A percentile compares a stretch with the other conserved stretches of the same genome.
These are phyloP conservation scores for Grosmannia penicillata DNA, from an alignment of 2,329 filamentous ascomycete genomes.

Conservation along the genomic window DNA sequence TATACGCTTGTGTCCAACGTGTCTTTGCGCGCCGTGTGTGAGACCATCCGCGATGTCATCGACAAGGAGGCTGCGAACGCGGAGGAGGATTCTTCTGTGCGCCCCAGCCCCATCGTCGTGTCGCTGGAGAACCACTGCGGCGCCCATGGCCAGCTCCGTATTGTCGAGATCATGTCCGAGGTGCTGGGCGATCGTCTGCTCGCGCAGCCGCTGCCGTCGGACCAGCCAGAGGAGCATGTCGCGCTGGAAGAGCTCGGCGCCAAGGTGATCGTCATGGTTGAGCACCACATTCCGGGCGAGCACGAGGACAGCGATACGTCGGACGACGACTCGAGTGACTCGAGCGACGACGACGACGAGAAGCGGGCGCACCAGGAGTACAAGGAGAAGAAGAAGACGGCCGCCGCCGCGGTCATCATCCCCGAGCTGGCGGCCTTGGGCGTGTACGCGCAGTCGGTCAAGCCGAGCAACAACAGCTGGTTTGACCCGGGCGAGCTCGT, in stretches of 20 bases:
- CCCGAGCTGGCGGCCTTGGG: slow-evolving; percentile 51
- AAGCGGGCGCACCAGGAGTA: slow-evolving; percentile 36
- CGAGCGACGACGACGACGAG: background rate
- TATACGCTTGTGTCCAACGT: slow-evolving; percentile 21
- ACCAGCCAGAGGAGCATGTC: slow-evolving; percentile 39
- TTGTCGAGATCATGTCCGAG: slow-evolving; percentile 46
- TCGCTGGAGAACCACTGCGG: slow-evolving; percentile 28
- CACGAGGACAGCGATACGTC: slow-evolving; percentile 34
- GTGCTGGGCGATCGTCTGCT: slow-evolving; percentile 42
- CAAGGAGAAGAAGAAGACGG: slow-evolving; percentile 34
- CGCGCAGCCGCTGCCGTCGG: slow-evolving; percentile 39
- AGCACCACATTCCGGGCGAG: slow-evolving; percentile 38
- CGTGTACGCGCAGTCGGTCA: slow-evolving; percentile 56
- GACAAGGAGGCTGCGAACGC: slow-evolving; percentile 36
- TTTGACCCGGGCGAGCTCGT: slow-evolving; percentile 32
- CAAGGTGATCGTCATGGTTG: slow-evolving; percentile 41
- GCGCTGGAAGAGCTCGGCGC: slow-evolving; percentile 36
- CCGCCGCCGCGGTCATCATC: slow-evolving; percentile 34
- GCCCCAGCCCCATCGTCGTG: slow-evolving; percentile 33
- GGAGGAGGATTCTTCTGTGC: slow-evolving; percentile 24
- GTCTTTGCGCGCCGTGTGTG: slow-evolving; percentile 15
- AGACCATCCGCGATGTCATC: slow-evolving; percentile 37
- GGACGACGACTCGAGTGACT: slow-evolving; percentile 15
- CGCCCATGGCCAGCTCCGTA: slow-evolving; percentile 35
- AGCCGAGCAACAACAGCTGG: slow-evolving; percentile 52